Evolutionary conservation across 352 stramenopile genomes (phyloP).

Genomic region (Phytophthora vignae): DNA sequence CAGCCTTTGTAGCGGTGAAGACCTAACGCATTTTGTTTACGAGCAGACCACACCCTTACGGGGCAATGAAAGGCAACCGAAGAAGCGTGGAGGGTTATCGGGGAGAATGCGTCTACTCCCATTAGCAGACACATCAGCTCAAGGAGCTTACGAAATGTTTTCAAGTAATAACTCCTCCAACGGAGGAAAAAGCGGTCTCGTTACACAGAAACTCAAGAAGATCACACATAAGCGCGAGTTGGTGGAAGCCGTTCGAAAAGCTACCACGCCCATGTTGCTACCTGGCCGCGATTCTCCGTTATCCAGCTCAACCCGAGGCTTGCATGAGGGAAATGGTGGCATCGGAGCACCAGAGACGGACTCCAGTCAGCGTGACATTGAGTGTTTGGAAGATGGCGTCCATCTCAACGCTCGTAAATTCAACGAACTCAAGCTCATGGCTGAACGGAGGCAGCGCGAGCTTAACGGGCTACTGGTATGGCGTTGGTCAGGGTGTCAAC

Average conservation of each 20-base stretch:
- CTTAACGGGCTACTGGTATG: slow-evolving; percentile 64
- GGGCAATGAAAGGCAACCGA: slow-evolving; percentile 45
- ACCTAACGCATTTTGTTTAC: neutral
- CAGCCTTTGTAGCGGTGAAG: neutral
- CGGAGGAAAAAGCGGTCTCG: slow-evolving; percentile 31
- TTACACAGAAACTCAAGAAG: slow-evolving; percentile 62
- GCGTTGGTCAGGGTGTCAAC: neutral
- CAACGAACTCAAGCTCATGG: slow-evolving; percentile 81
- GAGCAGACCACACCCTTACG: slow-evolving; percentile 40
- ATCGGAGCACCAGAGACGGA: slow-evolving; percentile 45
- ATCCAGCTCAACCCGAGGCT: slow-evolving; percentile 37
- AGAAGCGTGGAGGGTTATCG: slow-evolving; percentile 56
- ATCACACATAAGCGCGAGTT: slow-evolving; percentile 84
- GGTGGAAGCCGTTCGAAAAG: slow-evolving; percentile 78
- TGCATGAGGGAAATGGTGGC: slow-evolving; percentile 31
- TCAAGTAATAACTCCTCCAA: slow-evolving; percentile 43
- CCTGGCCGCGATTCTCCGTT: slow-evolving; percentile 47
- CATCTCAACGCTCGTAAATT: slow-evolving; percentile 78
- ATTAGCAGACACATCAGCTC: slow-evolving; percentile 43
- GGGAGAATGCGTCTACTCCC: slow-evolving; percentile 62
- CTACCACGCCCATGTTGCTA: slow-evolving; percentile 72
- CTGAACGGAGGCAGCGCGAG: slow-evolving; percentile 70
- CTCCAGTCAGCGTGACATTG: slow-evolving; percentile 63
- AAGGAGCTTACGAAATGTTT: slow-evolving; percentile 37
- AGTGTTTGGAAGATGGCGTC: slow-evolving; percentile 75